Evolutionary conservation across 495 filamentous ascomycete genomes (phyloP), one percentile per base, ranked within the genome.

Genomic region (Penicillium samsonianum): DNA sequence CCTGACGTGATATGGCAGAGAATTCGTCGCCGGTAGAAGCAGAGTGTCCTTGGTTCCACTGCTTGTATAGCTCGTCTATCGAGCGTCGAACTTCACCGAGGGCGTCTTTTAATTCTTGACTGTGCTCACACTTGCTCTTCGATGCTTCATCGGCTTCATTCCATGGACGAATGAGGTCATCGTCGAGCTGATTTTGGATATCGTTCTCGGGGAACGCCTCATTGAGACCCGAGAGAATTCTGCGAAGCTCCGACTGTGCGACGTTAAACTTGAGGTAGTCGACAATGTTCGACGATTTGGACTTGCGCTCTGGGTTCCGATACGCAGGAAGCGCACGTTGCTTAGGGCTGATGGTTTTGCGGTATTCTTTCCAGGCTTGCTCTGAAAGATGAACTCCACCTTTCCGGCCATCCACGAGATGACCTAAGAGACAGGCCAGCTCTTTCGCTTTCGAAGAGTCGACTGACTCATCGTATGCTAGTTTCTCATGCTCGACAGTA

Each of bases 361-460:
- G 76, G 31, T 86, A 78, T 25, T 61, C 42, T 4, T 74, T 55
- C 82, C 83, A 91, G 25, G 81, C 78, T 0, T 76, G 66, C 11
- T 83, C 75, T 19, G 75, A 80, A 31, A 95, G 87, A n/a, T 73
- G 71, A 1, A 77, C 66, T 20, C 92, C 92, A 37, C 88, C 84
- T 64, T 97, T 98, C 14, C 83, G 79, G 14, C 86, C 83, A 63
- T 98, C 93, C 5, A 96, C 90, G 5, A 98, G 73, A 35, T 87
- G 77, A 43, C 91, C 88, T 9, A 96, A 83, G 0, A 97, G 78
- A 23, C 79, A 81, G 43, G 86, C 86, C 3, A 96, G 68, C 16
- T 80, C 72, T 19, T 86, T 77, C 1, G 88, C 85, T 2, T 65
- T 60, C 0, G 70, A 53, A 30, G 84, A 78, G 41, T 79, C 64